Percentiles rank a stretch among this genome's conserved stretches.
phyloP scores from a whole-genome alignment of 495 filamentous ascomycete genomes.

The Geopyxis carbonaria region DNA sequence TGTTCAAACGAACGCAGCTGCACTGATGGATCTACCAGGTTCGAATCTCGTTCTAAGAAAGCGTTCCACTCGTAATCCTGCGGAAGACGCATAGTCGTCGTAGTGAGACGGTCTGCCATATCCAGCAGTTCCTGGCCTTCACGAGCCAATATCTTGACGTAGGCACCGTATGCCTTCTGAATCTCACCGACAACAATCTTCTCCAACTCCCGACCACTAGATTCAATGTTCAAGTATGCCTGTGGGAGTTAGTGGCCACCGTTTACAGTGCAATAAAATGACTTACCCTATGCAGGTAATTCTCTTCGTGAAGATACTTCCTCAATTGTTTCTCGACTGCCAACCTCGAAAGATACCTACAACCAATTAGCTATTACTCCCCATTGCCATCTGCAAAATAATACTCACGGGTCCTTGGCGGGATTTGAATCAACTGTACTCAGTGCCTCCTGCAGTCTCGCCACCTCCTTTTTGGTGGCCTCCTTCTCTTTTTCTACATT shows the following conservation, averaged over 20 bases:
- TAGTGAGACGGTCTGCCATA: conserved; percentile 64
- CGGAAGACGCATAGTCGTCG: conserved; percentile 70
- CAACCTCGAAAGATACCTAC: conserved; percentile 57
- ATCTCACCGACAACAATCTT: conserved; percentile 93
- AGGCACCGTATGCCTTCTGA: conserved; percentile 74
- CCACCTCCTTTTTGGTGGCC: conserved; percentile 49
- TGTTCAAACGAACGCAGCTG: conserved; percentile 61
- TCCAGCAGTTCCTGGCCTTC: conserved; percentile 70
- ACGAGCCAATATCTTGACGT: conserved; percentile 71
- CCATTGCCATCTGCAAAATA: not conserved
- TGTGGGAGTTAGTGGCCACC: conserved; percentile 28
- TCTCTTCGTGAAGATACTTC: conserved; percentile 88
- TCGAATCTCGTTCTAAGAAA: conserved; percentile 67
- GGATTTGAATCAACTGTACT: conserved; percentile 61
- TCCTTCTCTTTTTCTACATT: conserved; percentile 68
- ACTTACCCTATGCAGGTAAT: conserved; percentile 78
- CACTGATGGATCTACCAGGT: conserved; percentile 72
- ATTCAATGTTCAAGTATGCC: conserved; percentile 91
- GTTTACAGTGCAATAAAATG: not conserved
- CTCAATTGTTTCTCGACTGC: conserved; percentile 77
- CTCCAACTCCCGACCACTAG: conserved; percentile 84
- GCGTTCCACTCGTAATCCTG: conserved; percentile 79
- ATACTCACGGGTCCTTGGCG: conserved; percentile 52
- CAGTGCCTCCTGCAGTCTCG: conserved; percentile 62
- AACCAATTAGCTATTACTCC: no score